Conservation (phyloP, 331 rosid species). For the Quercus tomentella region DNA sequence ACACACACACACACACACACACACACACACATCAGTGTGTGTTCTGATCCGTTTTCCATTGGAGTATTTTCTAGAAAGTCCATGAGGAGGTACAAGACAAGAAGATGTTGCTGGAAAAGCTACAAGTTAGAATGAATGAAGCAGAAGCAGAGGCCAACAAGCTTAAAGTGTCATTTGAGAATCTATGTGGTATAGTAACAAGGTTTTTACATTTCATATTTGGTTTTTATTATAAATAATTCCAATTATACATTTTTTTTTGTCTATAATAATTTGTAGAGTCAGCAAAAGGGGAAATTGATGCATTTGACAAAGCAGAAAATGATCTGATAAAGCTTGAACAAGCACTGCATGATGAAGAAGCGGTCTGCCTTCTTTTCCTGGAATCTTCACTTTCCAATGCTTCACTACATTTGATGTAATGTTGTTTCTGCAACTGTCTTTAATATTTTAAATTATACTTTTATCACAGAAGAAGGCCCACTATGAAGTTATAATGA, state of each 20-base stretch:
- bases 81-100: constrained; percentile 42
- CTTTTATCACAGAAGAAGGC: constrained; percentile 48
- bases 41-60: not conserved
- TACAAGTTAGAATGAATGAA: constrained; percentile 35
- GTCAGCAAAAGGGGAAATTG: constrained; percentile 58
- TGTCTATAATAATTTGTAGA: constrained; percentile 35
- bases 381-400: not conserved
- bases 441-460: not conserved
- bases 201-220: constrained; percentile 12
- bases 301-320: constrained; percentile 65
- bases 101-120: constrained; percentile 33
- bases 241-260: constrained; percentile 9
- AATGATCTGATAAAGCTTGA: constrained; percentile 55
- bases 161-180: constrained; percentile 57
- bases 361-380: constrained; percentile 37
- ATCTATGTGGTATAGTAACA: constrained; percentile 60
- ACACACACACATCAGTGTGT: not conserved
- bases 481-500: constrained; percentile 71
- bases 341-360: constrained; percentile 39
- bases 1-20: not conserved
- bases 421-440: constrained; percentile 11
- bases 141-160: constrained; percentile 50
- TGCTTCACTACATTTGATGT: not conserved
- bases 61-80: constrained; percentile 42
- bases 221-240: constrained; percentile 12